These are phyloP conservation scores for Pseudotsuga menziesii DNA, from an alignment of 75 land plant genomes.

Conservation along the genomic window DNA sequence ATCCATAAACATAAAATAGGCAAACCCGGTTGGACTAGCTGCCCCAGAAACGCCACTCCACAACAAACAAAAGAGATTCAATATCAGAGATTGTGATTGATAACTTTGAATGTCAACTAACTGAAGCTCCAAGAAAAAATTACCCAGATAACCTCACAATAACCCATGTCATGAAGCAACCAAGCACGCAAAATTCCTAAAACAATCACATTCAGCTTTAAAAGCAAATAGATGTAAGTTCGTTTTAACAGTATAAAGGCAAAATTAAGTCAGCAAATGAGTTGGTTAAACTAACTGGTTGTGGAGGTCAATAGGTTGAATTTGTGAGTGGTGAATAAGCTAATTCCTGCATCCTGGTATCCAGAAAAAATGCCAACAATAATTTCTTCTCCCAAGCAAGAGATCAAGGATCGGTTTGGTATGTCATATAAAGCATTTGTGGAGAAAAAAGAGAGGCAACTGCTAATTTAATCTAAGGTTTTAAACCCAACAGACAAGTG, in stretches of 20 bases:
- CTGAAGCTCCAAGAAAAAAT: background rate
- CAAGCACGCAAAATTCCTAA: background rate
- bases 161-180: background rate
- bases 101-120: background rate
- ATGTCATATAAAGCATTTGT: too few species aligned
- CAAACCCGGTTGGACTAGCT: background rate
- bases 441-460: too few species aligned
- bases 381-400: too few species aligned
- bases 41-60: background rate
- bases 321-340: too few species aligned
- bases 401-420: too few species aligned
- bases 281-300: too few species aligned
- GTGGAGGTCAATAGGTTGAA: too few species aligned
- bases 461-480: too few species aligned
- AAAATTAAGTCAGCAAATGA: background rate
- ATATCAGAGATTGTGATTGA: background rate
- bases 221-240: background rate
- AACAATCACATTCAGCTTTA: background rate
- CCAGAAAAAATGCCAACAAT: too few species aligned
- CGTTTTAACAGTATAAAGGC: background rate
- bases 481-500: too few species aligned
- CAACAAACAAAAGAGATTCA: slow-evolving; percentile 4
- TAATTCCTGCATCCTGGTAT: too few species aligned
- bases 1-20: background rate
- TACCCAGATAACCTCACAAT: background rate